Evolutionary conservation across 805 yeast genomes (phyloP), one percentile per base, ranked within the genome.

Genomic region (Saccharomycopsis javanensis): DNA sequence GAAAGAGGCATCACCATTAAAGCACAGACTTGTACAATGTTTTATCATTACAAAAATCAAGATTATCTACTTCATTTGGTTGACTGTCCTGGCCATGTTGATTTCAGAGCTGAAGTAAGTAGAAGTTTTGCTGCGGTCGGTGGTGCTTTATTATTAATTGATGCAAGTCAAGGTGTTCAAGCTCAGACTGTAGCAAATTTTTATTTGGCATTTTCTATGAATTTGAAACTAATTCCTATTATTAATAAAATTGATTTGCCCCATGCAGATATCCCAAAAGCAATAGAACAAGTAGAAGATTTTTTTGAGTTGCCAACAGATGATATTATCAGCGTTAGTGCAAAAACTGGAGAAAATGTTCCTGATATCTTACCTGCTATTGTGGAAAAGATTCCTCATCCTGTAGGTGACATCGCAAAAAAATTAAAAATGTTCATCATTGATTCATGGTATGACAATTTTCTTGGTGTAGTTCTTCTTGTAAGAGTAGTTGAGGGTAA

Each of bases 171-270:
- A 66, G 98, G 98, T 54, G 90, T 92, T 3, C 97, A 90, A 69
- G 98, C 98, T 0, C 99, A 92, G 69, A 94, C 99, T 0, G 97
- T 92, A n/a, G 97, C 99, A 25, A 92, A 94, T 69, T 92, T 88
- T 71, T 88, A 85, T 66, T 75, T 92, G 57, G 99, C 98, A 0
- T 86, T 86, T 66, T 85, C 92, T 57, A 79, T 89, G 82, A 87
- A 85, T 8, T 77, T 94, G 61, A 82, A 83, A 63, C 73, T 92
- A 62, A 77, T 92, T 1, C 98, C 99, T 0, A 88, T 92, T 16
- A 87, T 92, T 54, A 92, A 92, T 72, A 92, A 92, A 66, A 86
- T 92, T 52, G 99, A 92, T 71, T 72, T 92, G 55, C 94, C 86
- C 60, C 86, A 83, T 35, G 97, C 97, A 0, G 89, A 92, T 67